phyloP scores from a whole-genome alignment of 1,284 basidiomycete genomes.

The Singerocomus inundabilis region DNA sequence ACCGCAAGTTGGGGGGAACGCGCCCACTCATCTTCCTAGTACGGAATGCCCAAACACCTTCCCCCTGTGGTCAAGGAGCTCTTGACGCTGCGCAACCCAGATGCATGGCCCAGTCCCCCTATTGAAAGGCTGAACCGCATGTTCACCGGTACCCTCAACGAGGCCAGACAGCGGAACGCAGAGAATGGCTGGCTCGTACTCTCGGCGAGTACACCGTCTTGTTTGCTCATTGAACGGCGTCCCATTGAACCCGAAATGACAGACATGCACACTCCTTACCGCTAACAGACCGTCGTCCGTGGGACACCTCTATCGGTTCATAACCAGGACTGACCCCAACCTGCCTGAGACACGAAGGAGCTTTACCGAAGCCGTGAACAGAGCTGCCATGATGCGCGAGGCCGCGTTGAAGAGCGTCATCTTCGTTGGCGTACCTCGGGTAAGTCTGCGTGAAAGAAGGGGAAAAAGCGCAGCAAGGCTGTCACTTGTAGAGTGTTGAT shows the following conservation, averaged over 20 bases:
- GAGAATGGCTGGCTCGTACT: conserved; percentile 84
- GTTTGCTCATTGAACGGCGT: conserved; percentile 8
- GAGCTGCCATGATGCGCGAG: conserved; percentile 88
- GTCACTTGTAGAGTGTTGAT: conserved; percentile 9
- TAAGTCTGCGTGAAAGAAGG: conserved; percentile 33
- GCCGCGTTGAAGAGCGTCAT: conserved; percentile 91
- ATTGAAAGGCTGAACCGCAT: conserved; percentile 51
- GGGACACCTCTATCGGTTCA: conserved; percentile 77
- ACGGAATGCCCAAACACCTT: conserved; percentile 42
- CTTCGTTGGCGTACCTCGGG: conserved; percentile 89
- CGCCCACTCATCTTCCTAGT: neutral
- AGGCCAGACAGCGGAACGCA: conserved; percentile 63
- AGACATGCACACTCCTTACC: conserved; percentile 84
- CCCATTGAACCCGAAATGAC: conserved; percentile 29
- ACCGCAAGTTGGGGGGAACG: neutral
- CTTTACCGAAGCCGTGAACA: conserved; percentile 56
- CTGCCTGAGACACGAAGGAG: conserved; percentile 43
- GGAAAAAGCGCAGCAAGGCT: neutral
- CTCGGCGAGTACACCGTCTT: conserved; percentile 48
- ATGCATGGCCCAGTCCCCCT: conserved; percentile 60
- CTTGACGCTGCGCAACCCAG: conserved; percentile 66
- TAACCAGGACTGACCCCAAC: conserved; percentile 51
- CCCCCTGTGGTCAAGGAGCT: conserved; percentile 66
- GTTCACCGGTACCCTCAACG: conserved; percentile 56
- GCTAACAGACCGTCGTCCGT: conserved; percentile 80